Evolutionary conservation across 306 rosid species (phyloP).

Genomic region (Begonia peltatifolia): DNA sequence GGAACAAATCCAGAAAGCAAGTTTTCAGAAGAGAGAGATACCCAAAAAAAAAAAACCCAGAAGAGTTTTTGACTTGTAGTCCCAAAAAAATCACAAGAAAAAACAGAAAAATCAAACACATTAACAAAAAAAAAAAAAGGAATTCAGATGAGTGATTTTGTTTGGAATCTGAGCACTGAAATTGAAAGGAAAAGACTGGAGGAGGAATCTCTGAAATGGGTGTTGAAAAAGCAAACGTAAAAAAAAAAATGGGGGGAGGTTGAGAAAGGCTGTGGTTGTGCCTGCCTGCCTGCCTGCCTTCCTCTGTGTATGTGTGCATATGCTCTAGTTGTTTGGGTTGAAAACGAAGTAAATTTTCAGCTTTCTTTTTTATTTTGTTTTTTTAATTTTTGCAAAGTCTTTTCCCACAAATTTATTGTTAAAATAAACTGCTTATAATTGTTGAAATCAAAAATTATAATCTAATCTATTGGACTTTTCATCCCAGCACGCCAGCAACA

Average conservation of each 20-base stretch:
- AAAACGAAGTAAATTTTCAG: no score
- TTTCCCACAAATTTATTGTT: no score
- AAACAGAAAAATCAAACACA: conserved; percentile 25
- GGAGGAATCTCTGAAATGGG: conserved; percentile 74
- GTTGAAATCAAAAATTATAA: no score
- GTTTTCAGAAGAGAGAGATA: conserved; percentile 42
- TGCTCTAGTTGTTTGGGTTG: conserved; percentile 13
- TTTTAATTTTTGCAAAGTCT: no score
- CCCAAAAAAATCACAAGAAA: conserved; percentile 27
- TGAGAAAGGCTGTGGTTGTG: conserved; percentile 12
- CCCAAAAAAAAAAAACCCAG: conserved; percentile 43
- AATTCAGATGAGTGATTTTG: conserved; percentile 38
- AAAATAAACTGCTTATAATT: no score
- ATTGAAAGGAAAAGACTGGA: conserved; percentile 62
- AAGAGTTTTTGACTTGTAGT: conserved; percentile 30
- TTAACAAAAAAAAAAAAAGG: conserved; percentile 34
- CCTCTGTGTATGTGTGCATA: conserved; percentile 31
- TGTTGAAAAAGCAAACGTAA: conserved; percentile 62
- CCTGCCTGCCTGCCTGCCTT: no score
- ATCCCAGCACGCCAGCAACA: no score
- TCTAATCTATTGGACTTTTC: no score
- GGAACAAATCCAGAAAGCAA: conserved; percentile 41
- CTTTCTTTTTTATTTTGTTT: no score
- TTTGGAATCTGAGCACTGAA: conserved; percentile 47
- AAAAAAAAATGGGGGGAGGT: conserved; percentile 28